Base-by-base conservation (phyloP, 306 rosid species). In the Rubus idaeus region DNA sequence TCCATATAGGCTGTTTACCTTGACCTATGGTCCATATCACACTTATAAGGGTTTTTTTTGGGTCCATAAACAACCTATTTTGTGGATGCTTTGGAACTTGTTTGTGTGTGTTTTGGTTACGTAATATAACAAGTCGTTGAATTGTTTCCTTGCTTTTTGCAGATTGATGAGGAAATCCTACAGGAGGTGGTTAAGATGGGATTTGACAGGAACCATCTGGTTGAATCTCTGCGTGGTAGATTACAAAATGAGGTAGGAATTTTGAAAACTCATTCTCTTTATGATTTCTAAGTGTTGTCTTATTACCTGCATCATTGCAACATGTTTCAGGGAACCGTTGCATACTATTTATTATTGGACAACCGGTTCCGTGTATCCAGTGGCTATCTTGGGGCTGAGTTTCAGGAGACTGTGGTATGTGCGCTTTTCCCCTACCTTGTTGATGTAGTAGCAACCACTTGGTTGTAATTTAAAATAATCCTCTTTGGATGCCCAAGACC, bases 371-470 rank as follows among this genome's bases (percentile, higher is more conserved):
- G 96, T 71, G 91, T 87, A 78, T 89, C 95, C 18, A 88, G 80
- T 56, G 97, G 98, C 85, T 94, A 94, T 86, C 98, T 92, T 79
- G 96, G 95, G 37, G 97, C 94, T 57, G 97, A 92, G 81, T 88
- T 92, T 83, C 97, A 92, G 84, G 98, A 94, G 86, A 87, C 88
- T 23, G 78, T 87, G 92, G 98, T 94, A 75, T 17, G 87, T 66
- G 82, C 44, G 46, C 63, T 79, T 57, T 40, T 21, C 5, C 14
- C 20, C 5, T 26, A 42, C 10, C 5, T 12, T 56, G 35, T 73
- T 17, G 30, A 73, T 23, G 53, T 42, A n/a, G 51, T 56, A 56
- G 41, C 66, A 42, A 40, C 42, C 9, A 11, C 57, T 45, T 45
- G 70, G 35, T 60, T 74, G 52, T 58, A 60, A 40, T 45, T 5